Evolutionary conservation across 352 stramenopile species (phyloP), one percentile per base, ranked within the genome.

Genomic region (Phytophthora palmivora): DNA sequence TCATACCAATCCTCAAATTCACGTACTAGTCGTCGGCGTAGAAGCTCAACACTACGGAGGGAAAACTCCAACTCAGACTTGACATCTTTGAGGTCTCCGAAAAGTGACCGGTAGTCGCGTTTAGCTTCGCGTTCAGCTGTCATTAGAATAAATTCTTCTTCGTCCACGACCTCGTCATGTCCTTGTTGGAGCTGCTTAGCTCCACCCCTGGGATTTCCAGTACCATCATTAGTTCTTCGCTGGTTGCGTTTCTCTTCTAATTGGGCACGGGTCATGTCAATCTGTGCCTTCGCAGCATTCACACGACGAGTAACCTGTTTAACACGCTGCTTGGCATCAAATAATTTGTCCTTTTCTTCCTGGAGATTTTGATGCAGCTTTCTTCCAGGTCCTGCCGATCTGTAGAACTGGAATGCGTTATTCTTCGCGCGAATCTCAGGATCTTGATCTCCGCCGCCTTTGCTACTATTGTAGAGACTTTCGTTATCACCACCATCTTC

Each of bases 121-220:
- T 97, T 97, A 4, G 85, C 85, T 44, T 95, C 86, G 16, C 87
- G 82, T 50, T 95, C 88, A 6, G 81, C 59, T 18, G 81, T 91
- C 83, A 96, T 93, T 12, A 97, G 55, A 10, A 93, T 65, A 47
- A 96, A 98, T 58, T 98, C 93, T 68, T 98, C 93, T 61, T 97
- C 92, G 50, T 97, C 92, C 18, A 98, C 87, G 26, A 97, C 75
- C 46, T 95, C 78, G 1, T 96, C 87, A 14, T 68, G 71, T 11
- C 79, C 65, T 42, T 72, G 63, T 32, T 14, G 36, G 19, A 56
- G 46, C 3, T 65, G 46, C 10, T 60, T 69, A 0, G 32, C n/a
- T 1, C n/a, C 49, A 11, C 10, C 14, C 18, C 58, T 70, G 10
- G 36, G 49, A 24, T 11, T 52, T n/a, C 33, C 32, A 21, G 28